Evolutionary conservation across 2,329 filamentous ascomycete genomes (phyloP), one percentile per base, ranked within the genome.

Genomic region (Verticillium albo-atrum): DNA sequence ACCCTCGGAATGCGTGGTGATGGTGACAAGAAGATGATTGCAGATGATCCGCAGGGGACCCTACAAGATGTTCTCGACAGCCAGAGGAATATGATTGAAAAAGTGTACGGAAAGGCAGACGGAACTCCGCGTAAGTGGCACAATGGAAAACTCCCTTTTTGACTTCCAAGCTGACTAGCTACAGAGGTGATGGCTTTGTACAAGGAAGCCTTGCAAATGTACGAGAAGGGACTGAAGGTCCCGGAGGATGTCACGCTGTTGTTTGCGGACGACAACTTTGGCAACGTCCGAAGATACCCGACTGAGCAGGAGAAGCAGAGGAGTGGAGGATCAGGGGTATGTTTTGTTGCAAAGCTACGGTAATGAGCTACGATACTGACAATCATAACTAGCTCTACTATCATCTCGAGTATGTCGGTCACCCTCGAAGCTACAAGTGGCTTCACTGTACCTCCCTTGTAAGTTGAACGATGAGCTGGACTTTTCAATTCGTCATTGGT

Each of bases 121-220:
- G 74, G 74, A 1, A 73, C 79, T 0, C 68, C 70, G 3, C 77
- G 76, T 77, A 73, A 70, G 64, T 78, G 54, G 4, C 10, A 23
- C 3, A 10, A 12, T 12, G 20, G 7, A 0, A 42, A 56, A 25
- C 15, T 6, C 23, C 4, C 9, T 17, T 1, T 28, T 12, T 6
- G 10, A 9, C 10, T 2, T 10, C 6, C n/a, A n/a, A 23, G 42
- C 42, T 50, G 20, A 50, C 42, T 2, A 4, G 7, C 20, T 4
- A 25, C 77, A 65, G 84, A 89, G 67, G 77, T 88, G 58, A 82
- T 86, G 76, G 86, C 85, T 12, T 68, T 89, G 32, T 89, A 89
- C 67, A 88, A 88, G 60, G 86, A 89, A 61, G 84, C 89, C 0
- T 82, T 85, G 64, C 80, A 79, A 12, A 86, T 88, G 62, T 88